phyloP scores from a whole-genome alignment of 2,329 filamentous ascomycete genomes.

The Capronia americana region DNA sequence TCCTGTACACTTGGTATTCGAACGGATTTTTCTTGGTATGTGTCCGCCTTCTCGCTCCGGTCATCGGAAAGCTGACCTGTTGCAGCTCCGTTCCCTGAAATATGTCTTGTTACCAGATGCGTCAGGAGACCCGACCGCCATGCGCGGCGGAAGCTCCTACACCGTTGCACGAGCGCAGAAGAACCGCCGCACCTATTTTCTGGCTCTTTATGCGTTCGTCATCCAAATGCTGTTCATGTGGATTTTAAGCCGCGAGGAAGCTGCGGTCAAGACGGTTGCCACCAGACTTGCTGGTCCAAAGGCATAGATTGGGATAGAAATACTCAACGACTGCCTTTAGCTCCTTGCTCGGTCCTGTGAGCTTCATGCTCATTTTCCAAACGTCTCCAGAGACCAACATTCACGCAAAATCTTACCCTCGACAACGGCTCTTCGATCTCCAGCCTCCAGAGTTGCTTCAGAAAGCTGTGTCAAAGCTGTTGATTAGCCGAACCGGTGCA shows the following conservation, averaged over 20 bases:
- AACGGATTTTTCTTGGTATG: conserved; percentile 94
- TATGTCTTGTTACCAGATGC: conserved; percentile 93
- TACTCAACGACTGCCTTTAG: not conserved
- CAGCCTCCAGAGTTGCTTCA: too few species aligned
- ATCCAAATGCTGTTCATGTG: conserved; percentile 97
- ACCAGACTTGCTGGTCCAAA: conserved; percentile 32
- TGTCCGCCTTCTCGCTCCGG: conserved; percentile 29
- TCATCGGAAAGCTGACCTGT: conserved; percentile 18
- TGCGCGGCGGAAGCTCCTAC: conserved; percentile 63
- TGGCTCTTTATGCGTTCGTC: conserved; percentile 92
- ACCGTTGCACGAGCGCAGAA: conserved; percentile 83
- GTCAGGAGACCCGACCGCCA: conserved; percentile 64
- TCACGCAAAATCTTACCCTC: not conserved
- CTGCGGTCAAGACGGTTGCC: conserved; percentile 43
- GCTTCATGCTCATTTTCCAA: not conserved
- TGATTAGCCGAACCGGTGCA: too few species aligned
- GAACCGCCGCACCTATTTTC: conserved; percentile 86
- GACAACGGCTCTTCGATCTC: too few species aligned
- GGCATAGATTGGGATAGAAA: conserved; percentile 16
- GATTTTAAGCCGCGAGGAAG: conserved; percentile 66
- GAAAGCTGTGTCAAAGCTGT: too few species aligned
- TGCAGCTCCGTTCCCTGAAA: conserved; percentile 86
- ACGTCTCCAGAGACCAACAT: not conserved
- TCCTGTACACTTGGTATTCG: conserved; percentile 88
- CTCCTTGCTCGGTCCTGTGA: not conserved